Conservation (phyloP, 768 basidiomycete genomes). For the Auricularia cornea region DNA sequence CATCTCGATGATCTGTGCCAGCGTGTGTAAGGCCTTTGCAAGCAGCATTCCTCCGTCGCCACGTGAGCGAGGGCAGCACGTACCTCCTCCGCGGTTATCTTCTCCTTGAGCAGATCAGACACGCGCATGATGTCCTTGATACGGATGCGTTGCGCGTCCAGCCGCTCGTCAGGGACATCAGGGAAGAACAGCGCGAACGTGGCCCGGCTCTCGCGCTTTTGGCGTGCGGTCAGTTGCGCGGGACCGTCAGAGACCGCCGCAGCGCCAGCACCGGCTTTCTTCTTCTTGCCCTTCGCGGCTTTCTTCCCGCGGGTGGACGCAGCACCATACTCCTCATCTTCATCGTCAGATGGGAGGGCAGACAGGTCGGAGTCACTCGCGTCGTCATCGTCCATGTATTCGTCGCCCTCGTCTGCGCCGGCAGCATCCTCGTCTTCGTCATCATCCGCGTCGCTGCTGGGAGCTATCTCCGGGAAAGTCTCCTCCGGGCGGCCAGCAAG, state of each 20-base stretch:
- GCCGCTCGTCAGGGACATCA: conserved; percentile 33
- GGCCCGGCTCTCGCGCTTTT: conserved; percentile 44
- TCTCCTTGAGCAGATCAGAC: conserved; percentile 58
- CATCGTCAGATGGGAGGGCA: conserved; percentile 21
- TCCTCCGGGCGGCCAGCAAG: conserved; percentile 33
- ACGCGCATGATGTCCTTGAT: conserved; percentile 58
- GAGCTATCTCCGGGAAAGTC: background rate
- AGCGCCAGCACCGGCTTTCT: no score
- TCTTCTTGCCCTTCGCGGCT: background rate
- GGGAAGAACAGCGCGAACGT: conserved; percentile 74
- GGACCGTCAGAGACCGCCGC: background rate
- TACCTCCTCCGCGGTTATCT: conserved; percentile 68
- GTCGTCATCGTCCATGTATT: conserved; percentile 14
- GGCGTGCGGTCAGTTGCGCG: conserved; percentile 37
- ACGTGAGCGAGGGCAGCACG: conserved; percentile 13
- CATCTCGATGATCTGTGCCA: conserved; percentile 60
- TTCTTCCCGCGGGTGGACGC: background rate
- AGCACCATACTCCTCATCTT: conserved; percentile 16
- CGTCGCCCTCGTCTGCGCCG: conserved; percentile 9
- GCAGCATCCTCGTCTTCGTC: conserved; percentile 22
- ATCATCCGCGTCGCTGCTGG: background rate
- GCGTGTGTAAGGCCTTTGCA: background rate
- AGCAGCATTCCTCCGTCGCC: no score
- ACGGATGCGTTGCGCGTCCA: conserved; percentile 48
- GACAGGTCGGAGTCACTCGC: conserved; percentile 20